Evolutionary conservation across 163 green algal genomes (phyloP).

Genomic region (Trebouxiophyceae sp.): DNA sequence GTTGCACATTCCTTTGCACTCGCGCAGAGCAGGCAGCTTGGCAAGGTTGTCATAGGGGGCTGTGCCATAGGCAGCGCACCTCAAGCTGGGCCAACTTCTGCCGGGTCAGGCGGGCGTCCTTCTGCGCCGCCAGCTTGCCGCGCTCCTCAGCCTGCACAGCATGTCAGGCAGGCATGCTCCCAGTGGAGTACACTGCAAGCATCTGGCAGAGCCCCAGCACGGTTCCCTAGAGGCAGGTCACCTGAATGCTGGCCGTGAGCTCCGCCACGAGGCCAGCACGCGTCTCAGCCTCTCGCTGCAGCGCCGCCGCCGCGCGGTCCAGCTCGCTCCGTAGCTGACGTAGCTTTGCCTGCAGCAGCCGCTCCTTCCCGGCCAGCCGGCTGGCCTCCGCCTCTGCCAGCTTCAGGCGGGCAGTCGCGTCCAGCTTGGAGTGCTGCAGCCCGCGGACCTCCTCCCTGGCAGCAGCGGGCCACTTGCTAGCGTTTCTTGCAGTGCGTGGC

Average conservation of each 20-base stretch:
- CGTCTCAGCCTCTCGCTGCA: background rate
- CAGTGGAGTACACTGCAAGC: background rate
- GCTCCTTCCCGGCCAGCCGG: background rate
- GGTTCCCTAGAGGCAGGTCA: background rate
- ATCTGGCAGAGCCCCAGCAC: background rate
- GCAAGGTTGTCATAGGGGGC: background rate
- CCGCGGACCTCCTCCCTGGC: background rate
- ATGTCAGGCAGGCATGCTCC: background rate
- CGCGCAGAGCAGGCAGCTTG: background rate
- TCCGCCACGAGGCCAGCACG: background rate
- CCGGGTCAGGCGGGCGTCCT: background rate
- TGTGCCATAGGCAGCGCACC: background rate
- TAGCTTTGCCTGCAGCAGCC: background rate
- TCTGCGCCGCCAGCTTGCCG: background rate
- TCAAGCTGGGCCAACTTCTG: background rate
- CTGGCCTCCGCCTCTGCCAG: background rate
- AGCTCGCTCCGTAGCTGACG: background rate
- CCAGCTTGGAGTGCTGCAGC: background rate
- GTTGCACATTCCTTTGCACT: too few relatives aligned
- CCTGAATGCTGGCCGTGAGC: background rate
- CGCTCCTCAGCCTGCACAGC: background rate
- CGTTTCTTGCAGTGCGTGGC: too few relatives aligned
- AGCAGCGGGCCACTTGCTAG: background rate
- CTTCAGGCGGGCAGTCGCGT: background rate
- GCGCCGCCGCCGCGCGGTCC: too few relatives aligned